phyloP scores from a whole-genome alignment of 768 basidiomycete species.

The Mrakia blollopis region DNA sequence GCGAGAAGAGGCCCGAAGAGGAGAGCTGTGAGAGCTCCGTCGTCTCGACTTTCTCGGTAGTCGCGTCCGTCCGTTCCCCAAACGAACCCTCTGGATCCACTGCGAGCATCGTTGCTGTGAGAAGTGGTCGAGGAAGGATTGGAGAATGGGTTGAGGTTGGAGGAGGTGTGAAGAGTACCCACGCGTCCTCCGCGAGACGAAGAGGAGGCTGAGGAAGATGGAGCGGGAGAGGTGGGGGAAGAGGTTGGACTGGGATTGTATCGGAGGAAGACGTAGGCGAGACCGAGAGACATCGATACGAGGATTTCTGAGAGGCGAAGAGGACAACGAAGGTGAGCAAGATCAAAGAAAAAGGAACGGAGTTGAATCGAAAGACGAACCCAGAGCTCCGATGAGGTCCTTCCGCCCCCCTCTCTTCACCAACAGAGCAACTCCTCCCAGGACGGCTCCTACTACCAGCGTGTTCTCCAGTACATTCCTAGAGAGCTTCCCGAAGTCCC shows the following conservation, averaged over 20 bases:
- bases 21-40: constrained; percentile 77
- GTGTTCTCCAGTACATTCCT: constrained; percentile 4
- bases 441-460: constrained; percentile 11
- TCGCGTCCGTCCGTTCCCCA: constrained; percentile 45
- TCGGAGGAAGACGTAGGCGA: constrained; percentile 24
- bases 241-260: not conserved
- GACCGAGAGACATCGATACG: not conserved
- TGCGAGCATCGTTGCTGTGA: not conserved
- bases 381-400: constrained; percentile 19
- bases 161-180: not conserved
- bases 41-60: constrained; percentile 70
- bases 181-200: not conserved
- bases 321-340: not conserved
- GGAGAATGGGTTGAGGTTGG: not conserved
- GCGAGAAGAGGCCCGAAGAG: constrained; percentile 79
- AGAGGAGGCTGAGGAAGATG: not conserved
- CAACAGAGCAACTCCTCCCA: constrained; percentile 11
- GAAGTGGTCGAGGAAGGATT: not conserved
- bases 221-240: not conserved
- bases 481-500: constrained; percentile 3
- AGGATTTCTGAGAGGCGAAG: constrained; percentile 15
- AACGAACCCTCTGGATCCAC: constrained; percentile 38
- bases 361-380: not conserved
- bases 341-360: not conserved
- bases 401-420: not conserved